A percentile compares a stretch with the other conserved stretches of the same genome.
These are phyloP conservation scores for Xylariaceae sp. DNA, from an alignment of 2,329 filamentous ascomycete genomes.

Conservation along the genomic window DNA sequence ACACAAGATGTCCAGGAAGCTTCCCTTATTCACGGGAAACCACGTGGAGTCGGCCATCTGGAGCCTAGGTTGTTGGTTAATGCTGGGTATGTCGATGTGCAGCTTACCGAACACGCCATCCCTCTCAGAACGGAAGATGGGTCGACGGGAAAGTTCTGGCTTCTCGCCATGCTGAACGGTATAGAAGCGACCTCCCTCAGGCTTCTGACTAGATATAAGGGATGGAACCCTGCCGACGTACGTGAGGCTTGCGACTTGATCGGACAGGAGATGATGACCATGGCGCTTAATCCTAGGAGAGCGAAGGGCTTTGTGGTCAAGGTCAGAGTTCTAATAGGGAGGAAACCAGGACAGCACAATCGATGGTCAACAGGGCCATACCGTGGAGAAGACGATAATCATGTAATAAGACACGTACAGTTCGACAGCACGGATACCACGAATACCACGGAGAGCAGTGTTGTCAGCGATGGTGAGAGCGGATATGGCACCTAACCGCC, in stretches of 20 bases:
- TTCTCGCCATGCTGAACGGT: conserved; percentile 54
- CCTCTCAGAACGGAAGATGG: conserved; percentile 50
- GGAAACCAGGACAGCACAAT: conserved; percentile 47
- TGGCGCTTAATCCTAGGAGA: conserved; percentile 50
- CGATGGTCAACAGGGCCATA: conserved; percentile 34
- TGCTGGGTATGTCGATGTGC: conserved; percentile 56
- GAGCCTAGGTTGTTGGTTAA: conserved; percentile 48
- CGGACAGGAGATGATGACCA: conserved; percentile 50
- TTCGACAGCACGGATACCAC: conserved; percentile 28
- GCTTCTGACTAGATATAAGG: conserved; percentile 55
- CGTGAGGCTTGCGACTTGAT: conserved; percentile 50
- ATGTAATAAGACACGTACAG: conserved; percentile 25
- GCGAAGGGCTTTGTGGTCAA: conserved; percentile 49
- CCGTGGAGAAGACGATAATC: conserved; percentile 23
- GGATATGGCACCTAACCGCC: conserved; percentile 18
- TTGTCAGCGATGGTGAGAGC: conserved; percentile 21
- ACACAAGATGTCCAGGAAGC: conserved; percentile 47
- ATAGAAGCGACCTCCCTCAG: conserved; percentile 54
- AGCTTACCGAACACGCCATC: conserved; percentile 50
- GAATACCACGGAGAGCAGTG: conserved; percentile 11
- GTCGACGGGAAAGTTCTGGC: conserved; percentile 56
- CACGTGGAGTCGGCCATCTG: conserved; percentile 49
- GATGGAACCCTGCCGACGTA: conserved; percentile 54
- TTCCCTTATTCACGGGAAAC: conserved; percentile 48
- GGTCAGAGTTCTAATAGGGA: conserved; percentile 51